Evolutionary conservation across 495 filamentous ascomycete genomes (phyloP).

Genomic region (Tuber aestivum): DNA sequence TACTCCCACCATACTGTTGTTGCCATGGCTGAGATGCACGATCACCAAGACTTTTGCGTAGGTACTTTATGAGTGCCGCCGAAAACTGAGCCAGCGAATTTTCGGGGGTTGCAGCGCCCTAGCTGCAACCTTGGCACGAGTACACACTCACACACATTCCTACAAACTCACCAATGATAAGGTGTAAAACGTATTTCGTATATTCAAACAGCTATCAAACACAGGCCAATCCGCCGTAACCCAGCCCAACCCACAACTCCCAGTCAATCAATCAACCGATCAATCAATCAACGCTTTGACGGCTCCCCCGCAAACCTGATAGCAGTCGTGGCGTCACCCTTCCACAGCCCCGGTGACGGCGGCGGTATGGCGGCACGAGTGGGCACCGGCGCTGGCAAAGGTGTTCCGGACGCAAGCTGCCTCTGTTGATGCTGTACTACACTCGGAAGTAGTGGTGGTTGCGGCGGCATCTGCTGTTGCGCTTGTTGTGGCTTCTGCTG

Average conservation of each 20-base stretch:
- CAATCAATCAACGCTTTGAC: constrained; percentile 2
- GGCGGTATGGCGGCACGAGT: constrained; percentile 39
- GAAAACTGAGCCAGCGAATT: too few species aligned
- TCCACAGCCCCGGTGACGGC: constrained; percentile 36
- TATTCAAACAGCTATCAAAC: background rate
- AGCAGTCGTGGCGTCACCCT: constrained; percentile 33
- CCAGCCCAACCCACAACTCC: background rate
- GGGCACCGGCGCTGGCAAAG: constrained; percentile 36
- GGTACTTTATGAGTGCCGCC: too few species aligned
- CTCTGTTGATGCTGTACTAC: constrained; percentile 39
- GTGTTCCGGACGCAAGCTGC: constrained; percentile 13
- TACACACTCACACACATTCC: background rate
- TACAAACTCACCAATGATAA: background rate
- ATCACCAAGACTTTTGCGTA: too few species aligned
- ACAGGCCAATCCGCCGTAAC: background rate
- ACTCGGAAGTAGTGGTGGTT: constrained; percentile 12
- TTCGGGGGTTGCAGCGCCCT: too few species aligned
- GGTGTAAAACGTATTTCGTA: background rate
- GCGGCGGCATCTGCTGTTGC: constrained; percentile 2
- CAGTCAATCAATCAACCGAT: background rate
- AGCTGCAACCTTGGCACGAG: too few species aligned
- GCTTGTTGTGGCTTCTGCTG: constrained; percentile 17
- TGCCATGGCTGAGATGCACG: too few species aligned
- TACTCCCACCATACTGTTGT: too few species aligned
- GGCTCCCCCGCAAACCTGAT: constrained; percentile 34